Conservation (phyloP, 345 rosid genomes). For the Acer saccharum region DNA sequence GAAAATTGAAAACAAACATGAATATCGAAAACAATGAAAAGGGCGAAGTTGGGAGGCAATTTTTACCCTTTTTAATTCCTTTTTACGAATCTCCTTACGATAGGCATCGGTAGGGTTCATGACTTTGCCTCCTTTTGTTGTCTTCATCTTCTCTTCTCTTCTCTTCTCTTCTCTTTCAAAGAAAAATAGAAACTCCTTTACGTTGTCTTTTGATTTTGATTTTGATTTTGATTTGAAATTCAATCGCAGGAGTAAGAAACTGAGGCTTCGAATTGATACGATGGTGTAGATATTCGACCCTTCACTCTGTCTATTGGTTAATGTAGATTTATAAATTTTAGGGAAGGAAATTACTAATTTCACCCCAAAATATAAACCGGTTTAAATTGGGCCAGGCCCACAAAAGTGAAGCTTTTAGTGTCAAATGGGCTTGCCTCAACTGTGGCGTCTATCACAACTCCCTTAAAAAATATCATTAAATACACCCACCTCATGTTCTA, state of each 20-base stretch:
- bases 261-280: neutral
- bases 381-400: no score
- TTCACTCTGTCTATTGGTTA: neutral
- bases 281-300: neutral
- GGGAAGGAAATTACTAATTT: no score
- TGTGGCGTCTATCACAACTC: no score
- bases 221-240: neutral
- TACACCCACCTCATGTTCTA: no score
- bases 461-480: no score
- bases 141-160: slow-evolving; percentile 66
- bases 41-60: neutral
- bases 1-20: neutral
- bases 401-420: no score
- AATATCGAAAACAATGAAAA: neutral
- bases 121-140: slow-evolving; percentile 98
- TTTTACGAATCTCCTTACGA: slow-evolving; percentile 94
- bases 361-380: no score
- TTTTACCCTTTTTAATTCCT: slow-evolving; percentile 84
- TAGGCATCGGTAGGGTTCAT: slow-evolving; percentile 99
- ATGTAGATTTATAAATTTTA: no score
- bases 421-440: no score
- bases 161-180: neutral
- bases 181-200: neutral
- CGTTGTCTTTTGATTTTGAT: neutral
- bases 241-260: neutral